Percentiles rank a stretch among this genome's conserved stretches.
Evolutionary conservation across 2,329 filamentous ascomycete species (phyloP).

Genomic region (Raffaelea arxii): DNA sequence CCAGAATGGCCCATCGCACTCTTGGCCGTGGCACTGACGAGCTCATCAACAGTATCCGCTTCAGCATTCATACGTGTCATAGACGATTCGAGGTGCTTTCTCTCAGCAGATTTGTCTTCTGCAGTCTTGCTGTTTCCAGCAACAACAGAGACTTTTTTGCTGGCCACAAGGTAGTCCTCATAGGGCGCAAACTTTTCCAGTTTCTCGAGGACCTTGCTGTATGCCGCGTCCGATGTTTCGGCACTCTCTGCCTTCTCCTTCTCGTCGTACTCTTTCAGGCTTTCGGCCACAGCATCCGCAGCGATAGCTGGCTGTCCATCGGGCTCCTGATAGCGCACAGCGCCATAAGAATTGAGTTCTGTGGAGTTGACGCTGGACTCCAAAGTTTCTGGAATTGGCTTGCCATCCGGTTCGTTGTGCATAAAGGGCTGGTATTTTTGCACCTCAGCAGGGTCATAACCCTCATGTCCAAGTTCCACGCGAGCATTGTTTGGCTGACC

Average conservation of each 20-base stretch:
- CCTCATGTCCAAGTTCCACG: constrained; percentile 16
- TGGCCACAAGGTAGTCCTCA: too few species aligned
- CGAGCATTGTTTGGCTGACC: constrained; percentile 4
- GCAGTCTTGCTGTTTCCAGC: not conserved
- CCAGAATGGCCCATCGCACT: constrained; percentile 7
- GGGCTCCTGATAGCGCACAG: constrained; percentile 15
- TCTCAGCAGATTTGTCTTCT: constrained; percentile 11
- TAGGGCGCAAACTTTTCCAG: constrained; percentile 5
- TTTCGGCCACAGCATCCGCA: constrained; percentile 22
- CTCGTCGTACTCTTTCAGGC: constrained; percentile 28
- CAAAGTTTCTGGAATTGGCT: constrained; percentile 9
- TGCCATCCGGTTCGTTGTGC: constrained; percentile 23
- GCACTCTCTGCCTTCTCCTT: not conserved
- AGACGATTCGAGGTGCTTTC: constrained; percentile 19
- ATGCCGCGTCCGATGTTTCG: constrained; percentile 19
- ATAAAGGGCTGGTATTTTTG: constrained; percentile 23
- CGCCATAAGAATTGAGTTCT: constrained; percentile 17
- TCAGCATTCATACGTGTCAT: constrained; percentile 20
- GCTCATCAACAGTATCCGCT: constrained; percentile 19
- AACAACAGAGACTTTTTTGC: too few species aligned
- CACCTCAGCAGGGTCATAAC: constrained; percentile 25
- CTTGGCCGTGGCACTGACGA: constrained; percentile 17
- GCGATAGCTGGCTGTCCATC: constrained; percentile 6
- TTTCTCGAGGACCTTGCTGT: constrained; percentile 14
- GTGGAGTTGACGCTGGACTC: constrained; percentile 2